A percentile compares a stretch with the other conserved stretches of the same genome.
Conservation (phyloP, 306 rosid species). For the Canavalia ensiformis region DNA sequence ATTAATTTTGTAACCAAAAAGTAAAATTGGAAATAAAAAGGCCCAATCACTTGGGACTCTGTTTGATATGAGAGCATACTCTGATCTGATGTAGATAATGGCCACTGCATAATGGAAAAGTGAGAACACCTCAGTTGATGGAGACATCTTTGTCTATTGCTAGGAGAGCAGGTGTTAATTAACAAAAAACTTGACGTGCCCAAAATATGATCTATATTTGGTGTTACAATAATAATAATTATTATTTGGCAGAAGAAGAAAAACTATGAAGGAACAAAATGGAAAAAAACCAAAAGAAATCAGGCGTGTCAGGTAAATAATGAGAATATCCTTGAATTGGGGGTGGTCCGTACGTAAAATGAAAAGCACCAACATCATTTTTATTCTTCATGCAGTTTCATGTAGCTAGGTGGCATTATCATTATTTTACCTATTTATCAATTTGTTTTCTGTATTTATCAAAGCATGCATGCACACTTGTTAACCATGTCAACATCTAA, state of each 20-base stretch:
- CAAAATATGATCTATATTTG: slow-evolving; percentile 60
- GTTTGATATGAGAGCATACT: slow-evolving; percentile 44
- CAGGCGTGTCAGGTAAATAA: slow-evolving; percentile 83
- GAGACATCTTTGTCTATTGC: slow-evolving; percentile 66
- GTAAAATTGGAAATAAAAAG: slow-evolving; percentile 40
- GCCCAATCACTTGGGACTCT: slow-evolving; percentile 42
- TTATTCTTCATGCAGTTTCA: slow-evolving; percentile 74
- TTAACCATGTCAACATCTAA: slow-evolving; percentile 51
- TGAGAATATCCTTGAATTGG: slow-evolving; percentile 83
- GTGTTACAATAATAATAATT: slow-evolving; percentile 55
- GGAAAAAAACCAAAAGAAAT: slow-evolving; percentile 54
- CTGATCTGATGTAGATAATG: slow-evolving; percentile 46
- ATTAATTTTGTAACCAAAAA: slow-evolving; percentile 38
- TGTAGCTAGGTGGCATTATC: slow-evolving; percentile 71
- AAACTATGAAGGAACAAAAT: slow-evolving; percentile 38
- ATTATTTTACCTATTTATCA: slow-evolving; percentile 54
- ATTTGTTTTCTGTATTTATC: slow-evolving; percentile 47
- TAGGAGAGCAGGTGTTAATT: slow-evolving; percentile 54
- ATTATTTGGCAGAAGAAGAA: slow-evolving; percentile 45
- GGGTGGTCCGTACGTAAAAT: slow-evolving; percentile 74
- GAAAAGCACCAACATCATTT: slow-evolving; percentile 67
- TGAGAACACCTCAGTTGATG: slow-evolving; percentile 51
- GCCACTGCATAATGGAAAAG: slow-evolving; percentile 57
- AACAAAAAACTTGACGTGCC: slow-evolving; percentile 59
- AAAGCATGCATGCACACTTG: slow-evolving; percentile 59